Percentiles rank a stretch among this genome's conserved stretches.
Conservation (phyloP, 805 yeast genomes). For the Spathaspora arborariae region DNA sequence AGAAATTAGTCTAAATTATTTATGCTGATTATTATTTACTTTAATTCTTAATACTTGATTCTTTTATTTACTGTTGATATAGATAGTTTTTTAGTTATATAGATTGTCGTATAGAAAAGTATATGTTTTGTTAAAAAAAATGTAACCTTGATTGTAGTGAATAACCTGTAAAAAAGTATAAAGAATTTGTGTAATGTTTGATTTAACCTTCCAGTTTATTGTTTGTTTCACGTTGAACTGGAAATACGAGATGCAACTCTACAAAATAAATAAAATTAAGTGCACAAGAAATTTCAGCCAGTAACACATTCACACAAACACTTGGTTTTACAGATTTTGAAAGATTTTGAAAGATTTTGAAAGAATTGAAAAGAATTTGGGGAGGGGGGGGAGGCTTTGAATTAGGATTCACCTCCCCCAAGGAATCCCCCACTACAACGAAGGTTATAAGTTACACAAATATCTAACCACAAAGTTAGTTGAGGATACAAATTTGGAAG, state of each 20-base stretch:
- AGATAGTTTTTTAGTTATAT: background rate
- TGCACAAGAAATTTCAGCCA: background rate
- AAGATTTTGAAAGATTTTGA: no score
- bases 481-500: background rate
- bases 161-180: background rate
- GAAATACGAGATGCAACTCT: background rate
- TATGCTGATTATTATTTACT: background rate
- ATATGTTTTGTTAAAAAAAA: background rate
- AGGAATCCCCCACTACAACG: background rate
- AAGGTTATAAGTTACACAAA: background rate
- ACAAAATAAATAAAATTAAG: background rate
- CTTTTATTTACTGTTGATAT: background rate
- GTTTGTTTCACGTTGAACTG: background rate
- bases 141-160: background rate
- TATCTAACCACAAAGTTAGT: background rate
- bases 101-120: background rate
- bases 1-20: conserved; percentile 4
- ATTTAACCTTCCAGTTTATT: background rate
- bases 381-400: background rate
- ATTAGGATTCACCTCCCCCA: background rate
- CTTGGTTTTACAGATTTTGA: background rate
- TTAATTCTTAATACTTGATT: conserved; percentile 4
- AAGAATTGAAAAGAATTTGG: no score
- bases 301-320: background rate
- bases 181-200: background rate